A percentile compares a stretch with the other conserved stretches of the same genome.
Conservation (phyloP, 805 yeast genomes). For the Wickerhamiella dianesei region DNA sequence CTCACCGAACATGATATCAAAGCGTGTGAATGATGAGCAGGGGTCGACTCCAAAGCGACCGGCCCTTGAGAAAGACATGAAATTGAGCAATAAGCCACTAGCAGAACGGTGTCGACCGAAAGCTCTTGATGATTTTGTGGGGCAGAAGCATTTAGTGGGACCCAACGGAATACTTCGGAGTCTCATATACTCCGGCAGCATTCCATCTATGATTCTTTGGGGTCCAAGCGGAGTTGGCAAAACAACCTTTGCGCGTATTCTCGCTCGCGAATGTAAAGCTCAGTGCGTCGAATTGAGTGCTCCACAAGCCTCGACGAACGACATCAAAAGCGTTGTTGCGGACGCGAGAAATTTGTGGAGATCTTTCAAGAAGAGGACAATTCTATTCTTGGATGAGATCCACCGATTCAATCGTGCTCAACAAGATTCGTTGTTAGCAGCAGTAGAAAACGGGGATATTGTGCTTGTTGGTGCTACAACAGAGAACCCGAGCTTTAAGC, state of each 20-base stretch:
- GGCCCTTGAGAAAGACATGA: neutral
- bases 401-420: conserved; percentile 78
- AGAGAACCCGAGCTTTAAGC: conserved; percentile 77
- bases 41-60: no score
- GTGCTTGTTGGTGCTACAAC: conserved; percentile 93
- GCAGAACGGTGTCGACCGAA: conserved; percentile 79
- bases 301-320: conserved; percentile 53
- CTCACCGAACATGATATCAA: no score
- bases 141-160: conserved; percentile 70
- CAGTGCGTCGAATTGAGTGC: conserved; percentile 76
- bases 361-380: conserved; percentile 41
- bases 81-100: conserved; percentile 33
- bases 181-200: conserved; percentile 36
- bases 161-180: conserved; percentile 48
- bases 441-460: conserved; percentile 71
- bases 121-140: conserved; percentile 55
- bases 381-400: conserved; percentile 82
- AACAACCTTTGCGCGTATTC: conserved; percentile 68
- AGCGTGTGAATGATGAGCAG: no score
- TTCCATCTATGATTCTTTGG: conserved; percentile 79
- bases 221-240: conserved; percentile 95
- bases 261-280: conserved; percentile 40
- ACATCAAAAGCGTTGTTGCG: conserved; percentile 49
- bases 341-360: conserved; percentile 34
- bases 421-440: conserved; percentile 76